Base-by-base conservation (phyloP, 2,329 filamentous ascomycete species). In the Aspergillus costaricaensis region DNA sequence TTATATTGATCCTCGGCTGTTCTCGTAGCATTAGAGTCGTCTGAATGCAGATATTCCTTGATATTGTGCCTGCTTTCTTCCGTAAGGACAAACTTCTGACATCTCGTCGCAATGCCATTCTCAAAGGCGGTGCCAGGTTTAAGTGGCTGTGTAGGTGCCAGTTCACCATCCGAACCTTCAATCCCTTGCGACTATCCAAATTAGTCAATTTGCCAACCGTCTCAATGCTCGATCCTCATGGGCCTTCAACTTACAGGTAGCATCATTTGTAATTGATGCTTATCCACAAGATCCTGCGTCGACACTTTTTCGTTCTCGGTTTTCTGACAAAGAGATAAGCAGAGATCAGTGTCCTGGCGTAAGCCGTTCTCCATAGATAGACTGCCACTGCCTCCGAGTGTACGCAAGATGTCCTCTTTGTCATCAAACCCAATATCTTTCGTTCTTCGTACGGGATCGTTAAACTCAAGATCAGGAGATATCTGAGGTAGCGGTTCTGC, bases 241-340 rank as follows among this genome's bases (percentile, higher is more conserved):
- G 15, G 25, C 21, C 15, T 15, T 36, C 17, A 5, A 51, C 64
- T 64, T 57, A 70, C 62, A 51, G 64, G 61, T 53, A 75, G 68
- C 74, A 77, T 76, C 57, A 66, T 64, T 57, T 72, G 69, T 21
- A 77, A 62, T 38, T 65, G 67, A 27, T 67, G 65, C 48, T 65
- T 71, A 19, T 68, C 67, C 30, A 56, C 62, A 48, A 65, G 61
- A 55, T 77, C 74, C 60, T 74, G 71, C 3, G 68, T 71, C 15
- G 66, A 64, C 53, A 70, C 65, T 38, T 56, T 62, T 5, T 55
- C 65, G 15, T 49, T 63, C 23, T 48, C 62, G 61, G 50, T 52
- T 48, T 21, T 50, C 32, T 27, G 57, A 19, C 36, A 30, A 30
- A 43, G 23, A 9, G 21, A 25, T 14, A 36, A 30, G 52, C 39